Conservation (phyloP, 202 grass and related monocot genomes). For the Zoysia matrella region DNA sequence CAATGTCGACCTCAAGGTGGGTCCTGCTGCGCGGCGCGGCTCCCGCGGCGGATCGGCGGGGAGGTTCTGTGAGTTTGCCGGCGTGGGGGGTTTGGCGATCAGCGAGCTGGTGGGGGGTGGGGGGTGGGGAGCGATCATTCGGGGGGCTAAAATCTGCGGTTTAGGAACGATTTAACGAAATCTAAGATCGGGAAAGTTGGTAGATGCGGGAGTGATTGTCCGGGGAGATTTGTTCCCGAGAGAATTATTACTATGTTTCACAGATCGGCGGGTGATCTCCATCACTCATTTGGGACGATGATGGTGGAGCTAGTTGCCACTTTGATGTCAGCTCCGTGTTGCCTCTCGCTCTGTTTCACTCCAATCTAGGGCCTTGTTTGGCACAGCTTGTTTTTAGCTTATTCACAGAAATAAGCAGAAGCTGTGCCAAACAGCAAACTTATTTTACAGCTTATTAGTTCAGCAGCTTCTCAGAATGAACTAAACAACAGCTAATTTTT, state of each 20-base stretch:
- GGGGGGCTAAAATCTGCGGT: not conserved
- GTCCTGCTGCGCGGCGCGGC: not conserved
- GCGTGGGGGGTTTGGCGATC: slow-evolving; percentile 24
- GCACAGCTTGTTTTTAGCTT: no score
- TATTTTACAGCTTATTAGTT: no score
- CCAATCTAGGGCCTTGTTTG: not conserved
- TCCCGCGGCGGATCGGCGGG: slow-evolving; percentile 22
- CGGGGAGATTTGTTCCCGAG: not conserved
- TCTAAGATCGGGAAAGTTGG: slow-evolving; percentile 41
- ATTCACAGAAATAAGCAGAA: no score
- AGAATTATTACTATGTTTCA: not conserved
- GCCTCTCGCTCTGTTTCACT: not conserved
- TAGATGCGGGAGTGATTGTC: not conserved
- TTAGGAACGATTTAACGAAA: not conserved
- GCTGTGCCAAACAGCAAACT: no score
- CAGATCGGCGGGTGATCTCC: slow-evolving; percentile 16
- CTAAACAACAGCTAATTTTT: no score
- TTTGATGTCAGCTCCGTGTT: not conserved
- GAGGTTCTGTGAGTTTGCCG: slow-evolving; percentile 6
- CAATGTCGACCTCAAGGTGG: slow-evolving; percentile 98
- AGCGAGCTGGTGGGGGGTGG: not conserved
- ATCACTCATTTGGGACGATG: not conserved
- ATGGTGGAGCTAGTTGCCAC: not conserved
- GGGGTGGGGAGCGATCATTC: not conserved
- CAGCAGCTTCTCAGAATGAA: no score